phyloP scores from a whole-genome alignment of 768 basidiomycete species.

The Dioszegia hungarica region DNA sequence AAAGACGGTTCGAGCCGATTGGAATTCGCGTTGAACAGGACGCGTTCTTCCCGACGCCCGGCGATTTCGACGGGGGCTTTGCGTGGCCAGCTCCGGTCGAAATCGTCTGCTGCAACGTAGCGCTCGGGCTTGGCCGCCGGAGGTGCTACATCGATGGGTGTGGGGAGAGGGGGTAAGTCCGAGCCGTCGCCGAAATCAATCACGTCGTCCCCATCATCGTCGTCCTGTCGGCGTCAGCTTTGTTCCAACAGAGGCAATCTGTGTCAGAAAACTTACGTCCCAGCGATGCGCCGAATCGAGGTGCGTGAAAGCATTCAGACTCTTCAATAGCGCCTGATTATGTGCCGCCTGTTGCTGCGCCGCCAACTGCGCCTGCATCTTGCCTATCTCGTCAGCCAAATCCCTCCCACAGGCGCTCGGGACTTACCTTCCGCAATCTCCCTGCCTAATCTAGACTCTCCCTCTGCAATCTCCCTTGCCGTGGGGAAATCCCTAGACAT shows the following conservation, averaged over 20 bases:
- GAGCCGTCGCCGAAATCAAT: slow-evolving; percentile 96
- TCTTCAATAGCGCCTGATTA: slow-evolving; percentile 67
- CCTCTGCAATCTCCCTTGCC: slow-evolving; percentile 83
- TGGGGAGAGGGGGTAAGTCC: slow-evolving; percentile 52
- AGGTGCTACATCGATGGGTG: slow-evolving; percentile 15
- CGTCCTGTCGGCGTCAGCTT: slow-evolving; percentile 57
- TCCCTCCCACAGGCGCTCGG: not conserved
- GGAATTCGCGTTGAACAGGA: slow-evolving; percentile 91
- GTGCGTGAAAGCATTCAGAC: slow-evolving; percentile 91
- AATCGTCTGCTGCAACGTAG: slow-evolving; percentile 71
- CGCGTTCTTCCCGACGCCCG: slow-evolving; percentile 51
- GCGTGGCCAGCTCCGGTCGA: slow-evolving; percentile 93
- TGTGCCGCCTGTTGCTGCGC: slow-evolving; percentile 58
- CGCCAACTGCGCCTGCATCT: slow-evolving; percentile 49
- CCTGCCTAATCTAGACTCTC: slow-evolving; percentile 49
- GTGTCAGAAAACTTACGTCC: slow-evolving; percentile 64
- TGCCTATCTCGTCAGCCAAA: slow-evolving; percentile 18
- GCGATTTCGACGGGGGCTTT: slow-evolving; percentile 55
- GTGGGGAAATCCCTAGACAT: slow-evolving; percentile 80
- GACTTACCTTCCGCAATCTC: slow-evolving; percentile 67
- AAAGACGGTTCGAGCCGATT: slow-evolving; percentile 78
- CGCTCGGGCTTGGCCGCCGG: slow-evolving; percentile 77
- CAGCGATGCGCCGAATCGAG: slow-evolving; percentile 92
- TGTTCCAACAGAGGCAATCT: not conserved
- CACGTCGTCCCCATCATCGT: slow-evolving; percentile 75